Conservation (phyloP, 345 rosid species). For the Melaleuca quinquenervia region DNA sequence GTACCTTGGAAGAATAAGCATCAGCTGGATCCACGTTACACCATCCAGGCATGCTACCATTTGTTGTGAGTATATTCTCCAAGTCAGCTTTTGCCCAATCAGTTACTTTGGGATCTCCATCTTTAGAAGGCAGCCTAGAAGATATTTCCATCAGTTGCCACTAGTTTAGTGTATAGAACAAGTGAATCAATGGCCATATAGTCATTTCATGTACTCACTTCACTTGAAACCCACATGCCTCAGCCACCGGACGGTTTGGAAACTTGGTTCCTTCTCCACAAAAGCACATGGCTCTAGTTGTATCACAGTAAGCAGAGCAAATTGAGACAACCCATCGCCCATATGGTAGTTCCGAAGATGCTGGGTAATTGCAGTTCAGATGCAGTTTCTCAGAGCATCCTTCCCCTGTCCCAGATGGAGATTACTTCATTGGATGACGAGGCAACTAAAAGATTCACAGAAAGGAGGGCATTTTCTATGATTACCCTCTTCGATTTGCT, state of each 20-base stretch:
- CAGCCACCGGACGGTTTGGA: conserved; percentile 89
- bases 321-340: conserved; percentile 92
- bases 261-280: conserved; percentile 97
- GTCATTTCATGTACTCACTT: conserved; percentile 32
- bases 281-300: conserved; percentile 90
- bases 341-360: conserved; percentile 60
- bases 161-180: background rate
- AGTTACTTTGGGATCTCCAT: conserved; percentile 48
- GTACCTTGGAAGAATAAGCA: conserved; percentile 50
- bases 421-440: background rate
- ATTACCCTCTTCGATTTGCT: background rate
- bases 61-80: conserved; percentile 63
- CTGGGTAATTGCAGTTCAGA: conserved; percentile 64
- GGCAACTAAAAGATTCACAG: background rate
- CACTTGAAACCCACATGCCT: conserved; percentile 74
- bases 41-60: conserved; percentile 82
- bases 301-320: conserved; percentile 78
- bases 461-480: background rate
- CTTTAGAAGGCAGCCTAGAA: conserved; percentile 52
- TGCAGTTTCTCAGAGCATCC: conserved; percentile 58
- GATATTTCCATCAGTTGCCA: conserved; percentile 3
- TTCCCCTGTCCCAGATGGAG: conserved; percentile 39
- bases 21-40: conserved; percentile 87
- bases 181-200: background rate
- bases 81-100: conserved; percentile 80